Conservation (phyloP, 805 yeast genomes). For the Dipodascopsis tothii region DNA sequence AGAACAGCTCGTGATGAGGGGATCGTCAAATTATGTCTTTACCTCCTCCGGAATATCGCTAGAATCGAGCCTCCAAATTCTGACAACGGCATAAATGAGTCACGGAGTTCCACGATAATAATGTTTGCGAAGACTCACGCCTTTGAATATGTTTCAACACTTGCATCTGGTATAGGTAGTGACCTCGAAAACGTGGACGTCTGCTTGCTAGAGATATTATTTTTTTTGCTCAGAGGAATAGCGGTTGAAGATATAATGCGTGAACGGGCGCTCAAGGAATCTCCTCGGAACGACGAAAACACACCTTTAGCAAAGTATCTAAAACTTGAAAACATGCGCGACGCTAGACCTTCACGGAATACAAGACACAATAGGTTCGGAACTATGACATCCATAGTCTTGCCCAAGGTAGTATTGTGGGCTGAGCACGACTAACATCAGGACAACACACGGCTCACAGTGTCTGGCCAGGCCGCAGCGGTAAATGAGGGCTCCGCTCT, state of each 20-base stretch:
- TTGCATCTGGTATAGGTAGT: slow-evolving; percentile 55
- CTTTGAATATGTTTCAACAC: slow-evolving; percentile 60
- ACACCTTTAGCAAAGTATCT: too few relatives aligned
- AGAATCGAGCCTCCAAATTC: slow-evolving; percentile 63
- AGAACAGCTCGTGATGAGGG: slow-evolving; percentile 67
- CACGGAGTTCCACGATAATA: slow-evolving; percentile 48
- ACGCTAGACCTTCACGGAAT: too few relatives aligned
- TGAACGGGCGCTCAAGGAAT: too few relatives aligned
- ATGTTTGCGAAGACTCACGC: slow-evolving; percentile 67
- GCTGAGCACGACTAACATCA: slow-evolving; percentile 15
- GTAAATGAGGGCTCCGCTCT: slow-evolving; percentile 46
- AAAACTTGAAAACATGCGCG: slow-evolving; percentile 42
- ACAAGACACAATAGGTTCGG: slow-evolving; percentile 90
- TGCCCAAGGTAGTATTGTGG: slow-evolving; percentile 22
- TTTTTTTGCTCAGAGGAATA: slow-evolving; percentile 53
- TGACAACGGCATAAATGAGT: slow-evolving; percentile 61
- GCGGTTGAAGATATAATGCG: slow-evolving; percentile 34
- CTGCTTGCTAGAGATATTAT: slow-evolving; percentile 61
- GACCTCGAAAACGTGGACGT: slow-evolving; percentile 61
- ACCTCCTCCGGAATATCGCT: slow-evolving; percentile 69
- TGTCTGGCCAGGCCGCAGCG: slow-evolving; percentile 67
- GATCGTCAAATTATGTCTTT: slow-evolving; percentile 61
- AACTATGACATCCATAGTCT: slow-evolving; percentile 65
- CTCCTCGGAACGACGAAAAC: too few relatives aligned
- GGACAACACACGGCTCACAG: slow-evolving; percentile 51